Conservation (phyloP, 2,329 filamentous ascomycete species). For the Pleurostoma richardsiae region DNA sequence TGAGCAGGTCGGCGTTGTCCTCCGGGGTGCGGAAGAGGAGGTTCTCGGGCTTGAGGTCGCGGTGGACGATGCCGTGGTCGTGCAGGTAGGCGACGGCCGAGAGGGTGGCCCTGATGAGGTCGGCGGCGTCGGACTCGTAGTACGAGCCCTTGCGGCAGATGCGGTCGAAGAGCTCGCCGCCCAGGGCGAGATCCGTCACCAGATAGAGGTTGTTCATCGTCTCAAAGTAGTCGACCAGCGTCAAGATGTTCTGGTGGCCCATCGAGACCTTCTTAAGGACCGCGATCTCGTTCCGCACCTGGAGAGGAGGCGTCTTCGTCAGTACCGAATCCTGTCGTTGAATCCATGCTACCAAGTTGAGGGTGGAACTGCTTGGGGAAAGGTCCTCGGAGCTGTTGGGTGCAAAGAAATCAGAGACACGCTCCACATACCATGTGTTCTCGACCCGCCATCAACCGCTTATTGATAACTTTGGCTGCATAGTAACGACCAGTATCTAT, state of each 20-base stretch:
- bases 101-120: conserved; percentile 88
- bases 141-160: conserved; percentile 99
- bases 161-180: conserved; percentile 94
- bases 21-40: conserved; percentile 94
- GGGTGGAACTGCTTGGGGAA: too few species aligned
- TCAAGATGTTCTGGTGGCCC: conserved; percentile 97
- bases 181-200: conserved; percentile 92
- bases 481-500: conserved; percentile 98
- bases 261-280: conserved; percentile 98
- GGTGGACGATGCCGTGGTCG: conserved; percentile 97
- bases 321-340: too few species aligned
- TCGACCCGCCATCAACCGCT: conserved; percentile 91
- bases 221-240: conserved; percentile 97
- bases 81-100: conserved; percentile 98
- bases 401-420: background rate
- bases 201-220: conserved; percentile 99
- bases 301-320: background rate
- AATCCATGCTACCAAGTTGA: too few species aligned
- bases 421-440: conserved; percentile 80
- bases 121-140: conserved; percentile 94
- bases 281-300: conserved; percentile 97
- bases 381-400: too few species aligned
- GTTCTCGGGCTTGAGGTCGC: conserved; percentile 96
- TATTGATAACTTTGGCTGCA: conserved; percentile 99
- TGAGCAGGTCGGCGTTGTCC: conserved; percentile 93